These are phyloP conservation scores for Aphanomyces astaci DNA, from an alignment of 352 stramenopile species.

Conservation along the genomic window DNA sequence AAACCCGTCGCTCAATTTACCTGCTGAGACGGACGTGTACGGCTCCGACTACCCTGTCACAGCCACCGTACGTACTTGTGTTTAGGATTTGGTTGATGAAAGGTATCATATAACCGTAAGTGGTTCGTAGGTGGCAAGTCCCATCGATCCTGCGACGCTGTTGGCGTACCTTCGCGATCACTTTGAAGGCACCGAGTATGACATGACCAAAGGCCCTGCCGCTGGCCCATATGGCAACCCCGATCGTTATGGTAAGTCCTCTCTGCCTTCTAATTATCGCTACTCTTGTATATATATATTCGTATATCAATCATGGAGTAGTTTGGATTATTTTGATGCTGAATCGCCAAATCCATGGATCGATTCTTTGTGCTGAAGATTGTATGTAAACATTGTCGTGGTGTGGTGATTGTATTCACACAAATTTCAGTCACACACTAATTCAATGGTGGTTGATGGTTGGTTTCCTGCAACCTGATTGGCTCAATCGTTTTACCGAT, in stretches of 20 bases:
- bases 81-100: not conserved
- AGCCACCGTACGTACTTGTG: constrained; percentile 27
- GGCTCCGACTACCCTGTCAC: constrained; percentile 84
- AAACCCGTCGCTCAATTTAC: constrained; percentile 59
- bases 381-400: too few species aligned
- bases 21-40: constrained; percentile 64
- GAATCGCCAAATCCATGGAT: too few species aligned
- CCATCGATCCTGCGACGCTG: constrained; percentile 73
- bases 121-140: constrained; percentile 29
- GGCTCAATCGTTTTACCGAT: too few species aligned
- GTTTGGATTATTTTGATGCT: not conserved
- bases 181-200: constrained; percentile 89
- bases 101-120: too few species aligned
- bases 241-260: constrained; percentile 72
- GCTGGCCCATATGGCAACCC: constrained; percentile 86
- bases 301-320: not conserved
- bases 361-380: too few species aligned
- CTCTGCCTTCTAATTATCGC: not conserved
- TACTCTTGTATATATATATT: too few species aligned
- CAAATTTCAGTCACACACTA: too few species aligned
- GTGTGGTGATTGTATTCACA: too few species aligned
- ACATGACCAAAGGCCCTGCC: constrained; percentile 72
- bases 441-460: too few species aligned
- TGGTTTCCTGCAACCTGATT: too few species aligned
- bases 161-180: constrained; percentile 89